Percentiles rank a stretch among this genome's conserved stretches.
Conservation (phyloP, 805 yeast species). For the Metschnikowia matae region DNA sequence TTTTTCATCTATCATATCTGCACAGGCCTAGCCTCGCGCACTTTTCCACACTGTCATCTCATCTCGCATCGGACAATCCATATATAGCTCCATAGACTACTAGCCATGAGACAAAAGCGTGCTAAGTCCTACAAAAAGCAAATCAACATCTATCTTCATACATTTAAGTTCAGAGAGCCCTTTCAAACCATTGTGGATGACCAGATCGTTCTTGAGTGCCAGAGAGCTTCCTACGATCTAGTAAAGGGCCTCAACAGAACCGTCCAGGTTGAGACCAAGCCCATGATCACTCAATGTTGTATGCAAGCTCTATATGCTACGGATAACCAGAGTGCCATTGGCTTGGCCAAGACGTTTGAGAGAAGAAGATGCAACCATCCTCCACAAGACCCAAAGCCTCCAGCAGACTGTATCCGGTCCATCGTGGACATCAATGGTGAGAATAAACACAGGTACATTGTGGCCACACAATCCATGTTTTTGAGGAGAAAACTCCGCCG, state of each 20-base stretch:
- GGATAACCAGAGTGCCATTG: constrained; percentile 71
- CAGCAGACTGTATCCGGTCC: constrained; percentile 71
- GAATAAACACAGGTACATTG: constrained; percentile 87
- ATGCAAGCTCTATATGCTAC: constrained; percentile 78
- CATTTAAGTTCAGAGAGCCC: constrained; percentile 91
- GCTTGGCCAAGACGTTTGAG: constrained; percentile 76
- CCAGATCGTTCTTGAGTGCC: constrained; percentile 63
- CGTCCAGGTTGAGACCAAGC: constrained; percentile 79
- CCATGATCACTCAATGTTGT: constrained; percentile 93
- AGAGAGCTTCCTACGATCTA: constrained; percentile 69
- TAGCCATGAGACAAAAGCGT: constrained; percentile 86
- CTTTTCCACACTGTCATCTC: constrained; percentile 4
- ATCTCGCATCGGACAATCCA: neutral
- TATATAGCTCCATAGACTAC: neutral
- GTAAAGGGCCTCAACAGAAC: constrained; percentile 76
- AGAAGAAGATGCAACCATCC: constrained; percentile 91
- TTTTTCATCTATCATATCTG: neutral
- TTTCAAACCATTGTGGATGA: constrained; percentile 88
- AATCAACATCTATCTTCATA: constrained; percentile 76
- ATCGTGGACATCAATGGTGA: constrained; percentile 66
- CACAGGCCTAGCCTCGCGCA: constrained; percentile 2
- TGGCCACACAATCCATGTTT: constrained; percentile 76
- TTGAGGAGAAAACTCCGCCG: constrained; percentile 65
- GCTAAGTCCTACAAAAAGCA: constrained; percentile 93
- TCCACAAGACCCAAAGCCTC: constrained; percentile 55